Base-by-base conservation (phyloP, 805 yeast species). In the Naumovozyma castellii region DNA sequence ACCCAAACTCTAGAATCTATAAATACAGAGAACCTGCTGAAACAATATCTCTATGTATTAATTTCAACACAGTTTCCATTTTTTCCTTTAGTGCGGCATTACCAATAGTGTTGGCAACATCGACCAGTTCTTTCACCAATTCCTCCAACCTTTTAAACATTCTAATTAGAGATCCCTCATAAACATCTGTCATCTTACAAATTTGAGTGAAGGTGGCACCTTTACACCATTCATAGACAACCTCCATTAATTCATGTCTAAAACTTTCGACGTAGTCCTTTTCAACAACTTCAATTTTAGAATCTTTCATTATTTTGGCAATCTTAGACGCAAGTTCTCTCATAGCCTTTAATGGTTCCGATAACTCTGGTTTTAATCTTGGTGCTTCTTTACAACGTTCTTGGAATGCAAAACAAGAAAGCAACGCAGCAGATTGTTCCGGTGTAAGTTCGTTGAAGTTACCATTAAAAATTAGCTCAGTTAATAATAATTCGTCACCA, bases 141-240 rank as follows among this genome's bases (percentile, higher is more conserved):
- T 92, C 99, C 62, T 92, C 98, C 40, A 92, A 68, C 57, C 98
- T 74, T 62, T 92, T 82, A 68, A 92, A 92, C 78, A 85, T 84
- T 59, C 99, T 78, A 48, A 92, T 90, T 56, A 92, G 72, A 17
- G 94, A 82, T 32, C 99, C 99, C 67, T 92, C 99, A 51, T 90
- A 92, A 34, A 92, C 97, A 57, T 92, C 98, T 0, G 98, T 92
- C 96, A 92, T 87, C 62, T 90, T 90, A 67, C 97, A 90, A 46
- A 92, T 90, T 59, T 90, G 96, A 0, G 97, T 90, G 62, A 92
- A 92, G 0, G 92, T 69, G 5, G 95, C 96, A 15, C 97, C 97
- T 57, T 82, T 80, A 61, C 96, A 86, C 99, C 99, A 92, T 36
- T 90, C 84, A 61, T 68, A 86, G 1, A 92, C 96, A 38, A 92